phyloP scores from a whole-genome alignment of 1,139 yeast genomes.

The Hansenula sp. region DNA sequence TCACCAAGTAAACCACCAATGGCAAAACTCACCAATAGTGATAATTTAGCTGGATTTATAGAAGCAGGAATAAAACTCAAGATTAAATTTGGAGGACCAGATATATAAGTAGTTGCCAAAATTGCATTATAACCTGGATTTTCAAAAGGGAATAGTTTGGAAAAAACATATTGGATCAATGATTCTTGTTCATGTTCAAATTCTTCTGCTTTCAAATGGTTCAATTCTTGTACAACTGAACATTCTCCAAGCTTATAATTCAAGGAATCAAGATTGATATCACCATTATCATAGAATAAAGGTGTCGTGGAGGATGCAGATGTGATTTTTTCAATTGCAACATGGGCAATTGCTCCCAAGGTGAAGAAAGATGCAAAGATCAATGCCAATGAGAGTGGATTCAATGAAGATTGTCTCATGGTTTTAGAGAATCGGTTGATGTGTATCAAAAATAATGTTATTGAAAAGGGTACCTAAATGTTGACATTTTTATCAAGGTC shows the following conservation, averaged over 20 bases:
- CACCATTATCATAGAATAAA: slow-evolving; percentile 32
- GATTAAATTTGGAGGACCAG: slow-evolving; percentile 57
- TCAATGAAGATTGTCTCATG: no score
- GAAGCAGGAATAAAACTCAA: slow-evolving; percentile 46
- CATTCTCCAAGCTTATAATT: slow-evolving; percentile 27
- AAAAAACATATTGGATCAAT: slow-evolving; percentile 27
- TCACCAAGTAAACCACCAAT: slow-evolving; percentile 70
- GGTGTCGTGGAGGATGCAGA: neutral
- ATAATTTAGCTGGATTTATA: slow-evolving; percentile 41
- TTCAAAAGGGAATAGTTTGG: slow-evolving; percentile 44
- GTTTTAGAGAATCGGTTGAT: no score
- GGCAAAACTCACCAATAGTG: slow-evolving; percentile 59
- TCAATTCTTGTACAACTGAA: slow-evolving; percentile 32
- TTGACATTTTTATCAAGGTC: no score
- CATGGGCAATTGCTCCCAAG: neutral
- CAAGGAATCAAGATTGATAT: slow-evolving; percentile 30
- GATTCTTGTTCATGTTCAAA: slow-evolving; percentile 24
- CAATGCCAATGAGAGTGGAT: neutral
- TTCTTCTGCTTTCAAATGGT: slow-evolving; percentile 12
- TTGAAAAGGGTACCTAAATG: no score
- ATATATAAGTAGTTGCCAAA: slow-evolving; percentile 55
- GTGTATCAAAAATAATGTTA: no score
- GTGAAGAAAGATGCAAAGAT: neutral
- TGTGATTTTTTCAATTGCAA: neutral
- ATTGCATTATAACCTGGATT: slow-evolving; percentile 51